Base-by-base conservation (phyloP, 1,139 yeast genomes). In the Casaregolazyma lundiana region DNA sequence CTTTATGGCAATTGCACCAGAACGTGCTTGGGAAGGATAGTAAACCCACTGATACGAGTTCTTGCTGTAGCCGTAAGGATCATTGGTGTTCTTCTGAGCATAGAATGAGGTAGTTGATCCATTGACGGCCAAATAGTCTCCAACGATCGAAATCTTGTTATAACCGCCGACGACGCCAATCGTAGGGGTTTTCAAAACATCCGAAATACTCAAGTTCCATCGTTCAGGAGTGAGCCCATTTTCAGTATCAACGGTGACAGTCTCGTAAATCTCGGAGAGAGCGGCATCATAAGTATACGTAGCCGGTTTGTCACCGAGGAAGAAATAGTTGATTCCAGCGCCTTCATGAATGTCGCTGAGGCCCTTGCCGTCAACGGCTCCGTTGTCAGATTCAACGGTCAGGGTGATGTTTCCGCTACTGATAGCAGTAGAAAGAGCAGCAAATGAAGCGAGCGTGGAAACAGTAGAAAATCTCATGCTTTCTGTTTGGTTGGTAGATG, bases 321-420 rank as follows among this genome's bases (percentile, higher is more conserved):
- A 70, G 43, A 70, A 58, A 60, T 73, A 76, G 65, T 73, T 69
- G 56, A 76, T 63, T 50, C 75, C 83, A 41, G 83, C 82, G 60
- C 83, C 83, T 62, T 74, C 80, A 58, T 76, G 82, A 39, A 53
- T 52, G 24, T 68, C 54, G 38, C 59, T 50, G 41, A 75, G 53
- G 38, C 69, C 71, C 8, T 35, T 20, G 20, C 16, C 24, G 30
- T 30, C 20, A 5, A 40, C 22, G 6, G n/a, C 37, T n/a, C 17
- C 6, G 19, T 16, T 13, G 35, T 30, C 35, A 19, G 39, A 32
- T 16, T 15, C 45, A 35, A 36, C 37, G 30, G 20, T 30, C 29
- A 40, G 35, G 29, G 11, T 13, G 29, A 42, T 11, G 15, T 26
- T 26, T 13, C 40, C 45, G 26, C 35, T 35, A 18, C 44, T 38